Evolutionary conservation across 2,329 filamentous ascomycete species (phyloP), one percentile per base, ranked within the genome.

Genomic region (Hymenoscyphus salicellus): DNA sequence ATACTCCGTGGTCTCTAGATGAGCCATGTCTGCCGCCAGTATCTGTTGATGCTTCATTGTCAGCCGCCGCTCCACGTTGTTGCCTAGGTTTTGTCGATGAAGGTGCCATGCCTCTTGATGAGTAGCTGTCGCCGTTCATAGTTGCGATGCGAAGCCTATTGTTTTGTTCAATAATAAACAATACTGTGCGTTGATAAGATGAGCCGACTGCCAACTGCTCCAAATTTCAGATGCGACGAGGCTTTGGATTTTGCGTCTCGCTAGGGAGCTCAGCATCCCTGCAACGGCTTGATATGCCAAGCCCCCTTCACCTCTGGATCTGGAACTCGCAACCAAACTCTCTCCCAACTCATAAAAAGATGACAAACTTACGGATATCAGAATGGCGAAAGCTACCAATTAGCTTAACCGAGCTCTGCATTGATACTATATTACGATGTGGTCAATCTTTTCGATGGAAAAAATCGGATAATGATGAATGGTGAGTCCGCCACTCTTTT

Each of bases 361-460:
- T 76, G 73, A 68, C 65, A 16, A 73, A 67, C 64, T 43, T 75
- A 58, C 83, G 82, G 33, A 81, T 86, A n/a, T 83, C 88, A 17
- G 90, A 92, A 75, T 99, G 95, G 95, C 87, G 87, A 69, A 96
- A 91, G 79, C 80, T 99, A 70, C 93, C 95, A 28, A 81, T 97
- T 49, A 90, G 83, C 66, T 79, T 97, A 38, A 86, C 88, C 3
- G 95, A 99, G 75, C 85, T 99, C 3, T 97, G 92, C 76, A 93
- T 99, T 70, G 92, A 97, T 72, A 99, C 94, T 0, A 97, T 93
- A 0, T 81, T 99, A 38, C 89, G 94, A 67, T 99, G 95, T 76
- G 95, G 95, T 3, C 95, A 99, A 77, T 97, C 94, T 0, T 99
- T 99, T 72, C 89, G 94, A 80, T 99, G 95, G 95, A 89, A 89